Base-by-base conservation (phyloP, 345 rosid species). In the Aegle marmelos region DNA sequence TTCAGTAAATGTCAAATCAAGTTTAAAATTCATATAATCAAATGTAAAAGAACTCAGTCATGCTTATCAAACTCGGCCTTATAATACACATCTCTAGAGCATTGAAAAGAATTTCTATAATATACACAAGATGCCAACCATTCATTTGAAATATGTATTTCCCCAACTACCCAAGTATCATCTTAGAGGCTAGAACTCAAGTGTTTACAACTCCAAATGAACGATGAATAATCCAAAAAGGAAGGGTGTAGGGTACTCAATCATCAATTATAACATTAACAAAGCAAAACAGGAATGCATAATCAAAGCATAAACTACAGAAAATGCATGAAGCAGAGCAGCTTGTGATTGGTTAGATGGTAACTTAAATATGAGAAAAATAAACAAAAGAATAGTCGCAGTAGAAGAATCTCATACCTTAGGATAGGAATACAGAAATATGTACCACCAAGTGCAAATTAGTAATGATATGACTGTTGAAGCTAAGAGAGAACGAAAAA, bases 341-440 rank as follows among this genome's bases (percentile, higher is more conserved):
- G 21, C 50, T 56, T 72, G 6, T 28, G 60, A 36, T n/a, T 34
- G 25, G 5, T 50, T 30, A 71, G 58, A 25, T 19, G 22, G 56
- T 4, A 25, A 68, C 30, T 68, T 21, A 48, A 56, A 17, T 25
- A 24, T 14, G 1, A 48, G 45, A 25, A 9, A 33, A 21, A 22
- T 14, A 54, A 24, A 76, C 28, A 24, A 30, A 50, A 48, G 59
- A 80, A 19, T 28, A 25, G 22, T 25, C 54, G 9, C 19, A 50
- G 7, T 17, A 24, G 36, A 21, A 30, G 54, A 39, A 1, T 54
- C 57, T 3, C 56, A 31, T 83, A 93, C 98, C 98, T 91, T 93
- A 50, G 98, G 98, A 86, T 92, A 95, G 83, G 93, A 82, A 68
- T 91, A 92, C 14, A 92, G 92, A 80, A 93, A 95, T 63, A 92